These are phyloP conservation scores for Alternaria dauci DNA, from an alignment of 2,329 filamentous ascomycete genomes.

Conservation along the genomic window DNA sequence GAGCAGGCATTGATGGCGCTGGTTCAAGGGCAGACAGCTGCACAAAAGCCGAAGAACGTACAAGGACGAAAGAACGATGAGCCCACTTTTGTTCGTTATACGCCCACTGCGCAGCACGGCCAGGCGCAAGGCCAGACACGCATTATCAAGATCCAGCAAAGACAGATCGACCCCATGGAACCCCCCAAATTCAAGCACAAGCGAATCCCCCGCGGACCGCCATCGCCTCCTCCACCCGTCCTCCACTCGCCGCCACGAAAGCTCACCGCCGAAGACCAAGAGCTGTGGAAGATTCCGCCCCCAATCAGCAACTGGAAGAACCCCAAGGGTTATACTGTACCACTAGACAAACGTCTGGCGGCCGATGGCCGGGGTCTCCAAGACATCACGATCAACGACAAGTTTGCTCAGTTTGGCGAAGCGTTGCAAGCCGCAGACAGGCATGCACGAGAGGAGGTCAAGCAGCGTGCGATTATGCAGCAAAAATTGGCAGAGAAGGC, in stretches of 20 bases:
- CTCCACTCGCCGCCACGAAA: constrained; percentile 96
- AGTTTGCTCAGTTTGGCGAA: constrained; percentile 95
- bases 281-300: constrained; percentile 91
- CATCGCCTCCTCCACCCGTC: constrained; percentile 89
- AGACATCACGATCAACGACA: constrained; percentile 97
- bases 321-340: constrained; percentile 96
- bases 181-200: constrained; percentile 99
- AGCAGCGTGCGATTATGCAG: constrained; percentile 92
- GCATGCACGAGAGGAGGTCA: constrained; percentile 94
- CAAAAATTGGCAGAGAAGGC: constrained; percentile 96
- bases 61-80: constrained; percentile 82
- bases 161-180: constrained; percentile 93
- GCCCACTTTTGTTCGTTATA: constrained; percentile 94
- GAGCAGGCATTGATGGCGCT: constrained; percentile 83
- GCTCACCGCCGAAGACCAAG: constrained; percentile 94
- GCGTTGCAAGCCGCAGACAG: constrained; percentile 93
- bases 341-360: constrained; percentile 92
- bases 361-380: constrained; percentile 91
- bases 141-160: constrained; percentile 98
- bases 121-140: constrained; percentile 85
- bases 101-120: constrained; percentile 96
- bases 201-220: constrained; percentile 92
- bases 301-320: constrained; percentile 99
- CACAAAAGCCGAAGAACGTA: constrained; percentile 96
- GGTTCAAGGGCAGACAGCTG: constrained; percentile 83